Conservation (phyloP, 345 rosid genomes). For the Arabidopsis thaliana region DNA sequence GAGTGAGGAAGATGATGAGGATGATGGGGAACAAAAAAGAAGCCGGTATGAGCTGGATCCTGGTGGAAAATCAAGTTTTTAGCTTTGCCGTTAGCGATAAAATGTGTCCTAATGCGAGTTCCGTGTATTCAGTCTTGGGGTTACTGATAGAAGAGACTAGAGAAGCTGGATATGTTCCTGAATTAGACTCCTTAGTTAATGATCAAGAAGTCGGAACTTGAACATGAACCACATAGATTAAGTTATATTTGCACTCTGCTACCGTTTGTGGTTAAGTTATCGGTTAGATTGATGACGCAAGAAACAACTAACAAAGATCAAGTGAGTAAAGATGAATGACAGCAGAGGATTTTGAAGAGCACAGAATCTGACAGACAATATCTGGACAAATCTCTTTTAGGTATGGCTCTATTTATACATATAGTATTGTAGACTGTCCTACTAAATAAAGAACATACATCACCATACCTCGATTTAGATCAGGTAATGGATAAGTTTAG, state of each 20-base stretch:
- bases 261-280: background rate
- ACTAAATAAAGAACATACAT: constrained; percentile 18
- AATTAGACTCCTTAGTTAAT: constrained; percentile 51
- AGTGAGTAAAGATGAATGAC: background rate
- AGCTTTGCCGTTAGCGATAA: constrained; percentile 68
- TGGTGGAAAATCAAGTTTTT: constrained; percentile 60
- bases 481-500: constrained; percentile 34
- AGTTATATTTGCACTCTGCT: background rate
- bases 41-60: constrained; percentile 87
- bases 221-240: background rate
- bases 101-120: constrained; percentile 47
- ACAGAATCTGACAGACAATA: constrained; percentile 31
- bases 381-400: constrained; percentile 17
- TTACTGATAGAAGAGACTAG: constrained; percentile 58
- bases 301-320: constrained; percentile 18
- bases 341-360: background rate
- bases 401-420: constrained; percentile 12
- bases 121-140: constrained; percentile 54
- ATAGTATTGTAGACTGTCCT: constrained; percentile 18
- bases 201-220: constrained; percentile 55
- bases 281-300: constrained; percentile 2
- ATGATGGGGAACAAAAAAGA: constrained; percentile 70
- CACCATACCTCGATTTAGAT: constrained; percentile 27
- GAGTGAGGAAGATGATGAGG: constrained; percentile 67
- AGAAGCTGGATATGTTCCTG: constrained; percentile 61